Evolutionary conservation across 1,139 yeast genomes (phyloP).

Genomic region (Pichia sp.): DNA sequence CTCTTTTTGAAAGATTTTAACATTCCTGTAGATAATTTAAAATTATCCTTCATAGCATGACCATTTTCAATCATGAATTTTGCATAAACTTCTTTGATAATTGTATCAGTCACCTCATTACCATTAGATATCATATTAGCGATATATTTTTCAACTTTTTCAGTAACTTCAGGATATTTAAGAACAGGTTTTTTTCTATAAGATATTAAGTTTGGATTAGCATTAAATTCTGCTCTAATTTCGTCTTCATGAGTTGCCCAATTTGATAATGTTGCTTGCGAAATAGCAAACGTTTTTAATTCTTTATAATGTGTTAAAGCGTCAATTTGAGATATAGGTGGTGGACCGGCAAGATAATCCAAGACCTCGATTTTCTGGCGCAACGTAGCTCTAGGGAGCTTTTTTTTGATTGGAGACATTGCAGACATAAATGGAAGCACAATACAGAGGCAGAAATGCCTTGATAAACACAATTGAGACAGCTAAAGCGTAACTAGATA

Average conservation of each 20-base stretch:
- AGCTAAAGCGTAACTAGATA: too few relatives aligned
- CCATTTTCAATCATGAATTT: slow-evolving; percentile 23
- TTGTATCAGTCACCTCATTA: slow-evolving; percentile 23
- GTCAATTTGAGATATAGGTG: slow-evolving; percentile 24
- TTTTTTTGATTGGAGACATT: neutral
- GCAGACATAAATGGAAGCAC: too few relatives aligned
- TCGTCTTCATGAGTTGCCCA: slow-evolving; percentile 26
- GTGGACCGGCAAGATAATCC: slow-evolving; percentile 29
- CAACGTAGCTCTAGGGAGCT: slow-evolving; percentile 29
- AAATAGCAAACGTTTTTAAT: slow-evolving; percentile 25
- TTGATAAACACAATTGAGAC: too few relatives aligned
- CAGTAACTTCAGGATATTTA: slow-evolving; percentile 30
- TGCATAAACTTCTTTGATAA: slow-evolving; percentile 23
- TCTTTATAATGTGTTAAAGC: slow-evolving; percentile 23
- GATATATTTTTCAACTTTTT: slow-evolving; percentile 27
- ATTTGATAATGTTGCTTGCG: slow-evolving; percentile 31
- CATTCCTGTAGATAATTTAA: slow-evolving; percentile 30
- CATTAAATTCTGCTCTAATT: slow-evolving; percentile 20
- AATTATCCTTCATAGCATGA: slow-evolving; percentile 13
- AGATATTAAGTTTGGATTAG: slow-evolving; percentile 24
- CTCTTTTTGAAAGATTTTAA: slow-evolving; percentile 29
- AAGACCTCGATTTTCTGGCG: slow-evolving; percentile 29
- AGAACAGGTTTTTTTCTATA: slow-evolving; percentile 29
- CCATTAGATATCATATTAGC: slow-evolving; percentile 16
- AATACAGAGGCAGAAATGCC: too few relatives aligned